Evolutionary conservation across 257 asterid genomes (phyloP), one percentile per base, ranked within the genome.

Genomic region (Agastache rugosa): DNA sequence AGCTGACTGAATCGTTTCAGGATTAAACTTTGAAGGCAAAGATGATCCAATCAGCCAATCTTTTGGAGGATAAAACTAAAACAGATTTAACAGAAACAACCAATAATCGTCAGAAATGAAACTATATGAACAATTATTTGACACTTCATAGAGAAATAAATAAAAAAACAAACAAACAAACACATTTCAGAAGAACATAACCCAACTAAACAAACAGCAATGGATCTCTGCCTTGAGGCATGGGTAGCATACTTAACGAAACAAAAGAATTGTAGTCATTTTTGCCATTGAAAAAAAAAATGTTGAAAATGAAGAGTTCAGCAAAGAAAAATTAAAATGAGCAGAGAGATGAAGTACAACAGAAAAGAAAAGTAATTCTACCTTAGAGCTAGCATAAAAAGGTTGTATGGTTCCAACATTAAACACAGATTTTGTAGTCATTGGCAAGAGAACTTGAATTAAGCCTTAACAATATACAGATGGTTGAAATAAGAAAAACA

Each of bases 21-120:
- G 79, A 71, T 75, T 83, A 70, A 87, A 95, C 75, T 83, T 89
- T 61, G 90, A 89, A 73, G 96, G 96, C 86, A 95, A 80, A 76
- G 98, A 95, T 56, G 99, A 88, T 72, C 94, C 96, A 72, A 87
- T 98, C 69, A 95, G 84, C 99, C 98, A 95, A 87, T 95, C 98
- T 81, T 85, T 65, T 61, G 96, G 91, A 66, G 97, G 98, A 83
- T 90, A 95, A 72, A 78, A 87, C 99, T 95, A 79, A 44, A 84
- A 83, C 50, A 78, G 11, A 45, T 68, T 71, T 75, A 59, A 72
- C 53, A 73, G 51, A 79, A 71, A 77, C 67, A 61, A 81, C 67
- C 71, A 71, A 71, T 50, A 74, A 60, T 64, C 50, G 58, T 70
- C 66, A 73, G 67, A 35, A 29, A 45, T 20, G 41, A 67, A 66